Percentiles rank a stretch among this genome's conserved stretches.
phyloP scores from a whole-genome alignment of 2,329 filamentous ascomycete species.

The Ophiostoma angusticollis region DNA sequence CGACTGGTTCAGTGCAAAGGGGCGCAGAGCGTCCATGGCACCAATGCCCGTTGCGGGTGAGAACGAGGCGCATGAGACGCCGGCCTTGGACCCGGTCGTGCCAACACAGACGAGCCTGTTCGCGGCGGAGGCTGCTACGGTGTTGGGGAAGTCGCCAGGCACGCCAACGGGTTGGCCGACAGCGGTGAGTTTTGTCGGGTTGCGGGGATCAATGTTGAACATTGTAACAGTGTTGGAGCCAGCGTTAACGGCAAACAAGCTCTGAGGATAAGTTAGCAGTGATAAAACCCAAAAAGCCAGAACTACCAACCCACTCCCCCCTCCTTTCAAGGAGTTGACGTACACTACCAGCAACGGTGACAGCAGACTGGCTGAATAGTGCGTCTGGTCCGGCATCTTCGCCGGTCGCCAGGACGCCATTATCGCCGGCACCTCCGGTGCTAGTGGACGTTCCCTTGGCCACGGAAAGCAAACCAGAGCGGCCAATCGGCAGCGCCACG shows the following conservation, averaged over 20 bases:
- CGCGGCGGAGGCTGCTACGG: slow-evolving; percentile 33
- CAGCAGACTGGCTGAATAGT: slow-evolving; percentile 6
- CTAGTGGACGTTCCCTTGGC: slow-evolving; percentile 1
- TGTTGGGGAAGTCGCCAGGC: slow-evolving; percentile 40
- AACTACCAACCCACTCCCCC: no score
- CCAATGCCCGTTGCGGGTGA: slow-evolving; percentile 23
- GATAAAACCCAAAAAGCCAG: no score
- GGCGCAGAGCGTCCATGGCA: slow-evolving; percentile 31
- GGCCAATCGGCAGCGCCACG: slow-evolving; percentile 6
- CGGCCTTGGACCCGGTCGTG: slow-evolving; percentile 29
- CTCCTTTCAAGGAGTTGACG: slow-evolving; percentile 16
- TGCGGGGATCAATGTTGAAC: slow-evolving; percentile 28
- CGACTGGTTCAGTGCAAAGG: slow-evolving; percentile 38
- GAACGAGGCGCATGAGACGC: slow-evolving; percentile 32
- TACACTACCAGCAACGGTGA: slow-evolving; percentile 18
- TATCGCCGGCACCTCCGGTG: slow-evolving; percentile 2
- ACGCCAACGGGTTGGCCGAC: slow-evolving; percentile 30
- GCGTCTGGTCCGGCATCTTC: slow-evolving; percentile 1
- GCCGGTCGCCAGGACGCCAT: background rate
- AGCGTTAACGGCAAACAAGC: slow-evolving; percentile 41
- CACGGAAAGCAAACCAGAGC: background rate
- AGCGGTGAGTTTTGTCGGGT: slow-evolving; percentile 32
- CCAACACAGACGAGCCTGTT: slow-evolving; percentile 34
- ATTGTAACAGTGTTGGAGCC: slow-evolving; percentile 38
- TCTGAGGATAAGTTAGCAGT: slow-evolving; percentile 19